phyloP scores from a whole-genome alignment of 306 rosid species.

The Cajanus cajan region DNA sequence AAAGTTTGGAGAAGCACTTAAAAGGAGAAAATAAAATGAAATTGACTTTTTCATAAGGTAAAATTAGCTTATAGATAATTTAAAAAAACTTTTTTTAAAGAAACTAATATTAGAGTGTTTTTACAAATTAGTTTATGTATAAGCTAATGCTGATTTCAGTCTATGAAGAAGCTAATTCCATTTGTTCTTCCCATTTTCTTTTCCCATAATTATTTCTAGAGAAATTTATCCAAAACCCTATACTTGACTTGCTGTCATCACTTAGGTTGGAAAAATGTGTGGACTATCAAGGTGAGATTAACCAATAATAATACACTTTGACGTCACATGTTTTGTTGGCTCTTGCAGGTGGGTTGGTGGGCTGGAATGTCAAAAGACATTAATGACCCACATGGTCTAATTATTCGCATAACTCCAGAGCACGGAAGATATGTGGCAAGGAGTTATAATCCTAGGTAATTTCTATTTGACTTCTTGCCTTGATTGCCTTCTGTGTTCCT shows the following conservation, averaged over 20 bases:
- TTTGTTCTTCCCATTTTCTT: too few relatives aligned
- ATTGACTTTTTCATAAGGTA: too few relatives aligned
- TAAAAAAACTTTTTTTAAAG: too few relatives aligned
- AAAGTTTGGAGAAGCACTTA: too few relatives aligned
- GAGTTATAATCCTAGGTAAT: conserved; percentile 4
- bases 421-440: conserved; percentile 8
- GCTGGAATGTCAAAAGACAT: not conserved
- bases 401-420: conserved; percentile 18
- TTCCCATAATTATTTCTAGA: too few relatives aligned
- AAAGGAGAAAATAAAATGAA: too few relatives aligned
- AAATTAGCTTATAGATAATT: too few relatives aligned
- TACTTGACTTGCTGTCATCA: not conserved
- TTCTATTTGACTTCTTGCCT: not conserved
- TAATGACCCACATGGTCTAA: not conserved
- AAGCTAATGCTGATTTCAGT: too few relatives aligned
- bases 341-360: conserved; percentile 18
- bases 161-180: too few relatives aligned
- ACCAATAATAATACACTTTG: not conserved
- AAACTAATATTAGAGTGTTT: too few relatives aligned
- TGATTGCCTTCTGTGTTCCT: not conserved
- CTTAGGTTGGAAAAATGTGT: not conserved
- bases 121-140: too few relatives aligned
- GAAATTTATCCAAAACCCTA: not conserved
- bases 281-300: not conserved
- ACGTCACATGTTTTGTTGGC: not conserved